Conservation (phyloP, 2,329 filamentous ascomycete species). For the Colletotrichum zoysiae region DNA sequence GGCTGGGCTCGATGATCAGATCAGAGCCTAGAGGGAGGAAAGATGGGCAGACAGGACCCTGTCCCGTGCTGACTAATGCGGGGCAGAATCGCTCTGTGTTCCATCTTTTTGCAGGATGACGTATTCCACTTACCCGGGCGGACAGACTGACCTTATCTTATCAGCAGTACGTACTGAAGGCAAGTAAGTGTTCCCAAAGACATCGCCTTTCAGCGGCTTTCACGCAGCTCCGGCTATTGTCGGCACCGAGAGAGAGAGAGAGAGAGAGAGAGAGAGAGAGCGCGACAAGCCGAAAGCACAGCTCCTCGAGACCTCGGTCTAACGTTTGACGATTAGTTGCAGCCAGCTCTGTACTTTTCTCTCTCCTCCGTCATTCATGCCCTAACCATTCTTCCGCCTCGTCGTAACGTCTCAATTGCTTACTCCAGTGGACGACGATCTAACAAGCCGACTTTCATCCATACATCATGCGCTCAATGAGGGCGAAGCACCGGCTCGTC, state of each 20-base stretch:
- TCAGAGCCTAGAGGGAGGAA: slow-evolving; percentile 1
- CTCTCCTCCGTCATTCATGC: background rate
- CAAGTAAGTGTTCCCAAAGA: too few relatives aligned
- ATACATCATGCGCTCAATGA: slow-evolving; percentile 67
- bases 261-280: background rate
- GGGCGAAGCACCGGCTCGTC: slow-evolving; percentile 62
- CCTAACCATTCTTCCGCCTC: background rate
- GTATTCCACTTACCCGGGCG: background rate
- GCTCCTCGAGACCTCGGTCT: slow-evolving; percentile 38
- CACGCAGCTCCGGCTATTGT: slow-evolving; percentile 35
- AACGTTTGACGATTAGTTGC: slow-evolving; percentile 2
- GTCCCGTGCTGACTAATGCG: slow-evolving; percentile 36
- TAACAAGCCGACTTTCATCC: background rate
- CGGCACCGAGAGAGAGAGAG: slow-evolving; percentile 19
- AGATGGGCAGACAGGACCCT: slow-evolving; percentile 17
- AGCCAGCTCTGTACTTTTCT: background rate
- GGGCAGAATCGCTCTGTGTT: slow-evolving; percentile 20
- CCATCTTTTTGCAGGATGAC: slow-evolving; percentile 25
- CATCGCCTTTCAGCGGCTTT: slow-evolving; percentile 37
- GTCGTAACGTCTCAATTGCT: slow-evolving; percentile 12
- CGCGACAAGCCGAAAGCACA: slow-evolving; percentile 27
- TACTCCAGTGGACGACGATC: background rate
- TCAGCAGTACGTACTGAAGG: background rate
- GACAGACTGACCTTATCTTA: slow-evolving; percentile 19
- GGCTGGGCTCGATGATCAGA: background rate